Evolutionary conservation across 1,139 yeast species (phyloP).

Genomic region (Magnusiomyces paraingens): DNA sequence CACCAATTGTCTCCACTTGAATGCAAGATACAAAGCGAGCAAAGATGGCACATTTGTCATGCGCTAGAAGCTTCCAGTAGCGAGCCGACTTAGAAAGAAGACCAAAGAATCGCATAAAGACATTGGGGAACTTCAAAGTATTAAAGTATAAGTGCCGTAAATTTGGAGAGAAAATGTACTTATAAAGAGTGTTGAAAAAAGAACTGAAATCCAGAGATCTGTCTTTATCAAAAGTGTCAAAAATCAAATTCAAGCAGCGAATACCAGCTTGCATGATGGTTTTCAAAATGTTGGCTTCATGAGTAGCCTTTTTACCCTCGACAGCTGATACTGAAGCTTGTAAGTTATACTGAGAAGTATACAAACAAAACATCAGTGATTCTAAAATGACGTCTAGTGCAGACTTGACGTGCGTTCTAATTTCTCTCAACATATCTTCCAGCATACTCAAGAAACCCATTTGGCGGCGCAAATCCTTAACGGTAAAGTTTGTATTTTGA

Average conservation of each 20-base stretch:
- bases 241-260: constrained; percentile 30
- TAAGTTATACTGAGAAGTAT: constrained; percentile 44
- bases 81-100: background rate
- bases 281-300: constrained; percentile 4
- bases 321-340: constrained; percentile 21
- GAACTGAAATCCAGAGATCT: constrained; percentile 10
- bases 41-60: constrained; percentile 47
- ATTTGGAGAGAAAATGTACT: constrained; percentile 56
- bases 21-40: constrained; percentile 52
- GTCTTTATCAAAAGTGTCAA: constrained; percentile 11
- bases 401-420: constrained; percentile 53
- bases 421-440: constrained; percentile 51
- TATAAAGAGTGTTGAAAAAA: constrained; percentile 48
- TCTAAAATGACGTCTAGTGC: constrained; percentile 49
- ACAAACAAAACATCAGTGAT: constrained; percentile 55
- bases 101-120: constrained; percentile 58
- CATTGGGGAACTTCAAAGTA: constrained; percentile 77
- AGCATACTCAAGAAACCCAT: constrained; percentile 70
- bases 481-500: constrained; percentile 22
- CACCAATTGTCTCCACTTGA: constrained; percentile 54
- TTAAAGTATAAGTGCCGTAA: constrained; percentile 61
- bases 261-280: constrained; percentile 28
- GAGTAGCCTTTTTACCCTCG: background rate
- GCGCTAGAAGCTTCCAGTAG: constrained; percentile 35
- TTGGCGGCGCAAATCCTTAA: constrained; percentile 43